A percentile compares a stretch with the other conserved stretches of the same genome.
These are phyloP conservation scores for Cryptosporidium ubiquitum DNA, from an alignment of 169 alveolate genomes.

Conservation along the genomic window DNA sequence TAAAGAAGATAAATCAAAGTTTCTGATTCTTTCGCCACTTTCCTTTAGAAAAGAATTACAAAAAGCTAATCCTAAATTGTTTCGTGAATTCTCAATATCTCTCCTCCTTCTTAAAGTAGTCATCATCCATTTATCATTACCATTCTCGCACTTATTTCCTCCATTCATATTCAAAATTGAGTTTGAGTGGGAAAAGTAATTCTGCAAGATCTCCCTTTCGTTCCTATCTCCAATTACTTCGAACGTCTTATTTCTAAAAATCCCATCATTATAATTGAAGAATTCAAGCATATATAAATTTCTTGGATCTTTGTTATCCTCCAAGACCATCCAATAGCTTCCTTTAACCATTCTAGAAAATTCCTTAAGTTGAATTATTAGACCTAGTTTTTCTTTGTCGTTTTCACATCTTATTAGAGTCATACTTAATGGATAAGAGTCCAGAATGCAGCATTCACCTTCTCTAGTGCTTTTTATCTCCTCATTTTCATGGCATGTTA, in stretches of 20 bases:
- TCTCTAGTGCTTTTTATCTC: not conserved
- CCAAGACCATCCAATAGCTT: conserved; percentile 54
- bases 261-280: conserved; percentile 38
- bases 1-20: conserved; percentile 22
- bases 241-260: conserved; percentile 13
- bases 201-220: conserved; percentile 32
- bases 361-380: conserved; percentile 19
- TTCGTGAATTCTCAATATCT: conserved; percentile 39
- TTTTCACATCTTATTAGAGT: conserved; percentile 34
- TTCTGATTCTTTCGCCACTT: not conserved
- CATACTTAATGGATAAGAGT: conserved; percentile 53
- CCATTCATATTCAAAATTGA: conserved; percentile 23
- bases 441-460: conserved; percentile 5
- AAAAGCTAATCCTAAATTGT: conserved; percentile 17
- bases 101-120: conserved; percentile 48
- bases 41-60: not conserved
- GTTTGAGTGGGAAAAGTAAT: conserved; percentile 47
- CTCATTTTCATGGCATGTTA: conserved; percentile 5
- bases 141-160: not conserved
- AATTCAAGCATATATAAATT: conserved; percentile 34
- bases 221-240: conserved; percentile 4
- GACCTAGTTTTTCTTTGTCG: conserved; percentile 2
- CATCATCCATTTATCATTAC: conserved; percentile 2
- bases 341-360: conserved; percentile 62
- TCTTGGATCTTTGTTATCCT: conserved; percentile 24